Evolutionary conservation across 495 filamentous ascomycete genomes (phyloP).

Genomic region (Delitschia confertaspora): DNA sequence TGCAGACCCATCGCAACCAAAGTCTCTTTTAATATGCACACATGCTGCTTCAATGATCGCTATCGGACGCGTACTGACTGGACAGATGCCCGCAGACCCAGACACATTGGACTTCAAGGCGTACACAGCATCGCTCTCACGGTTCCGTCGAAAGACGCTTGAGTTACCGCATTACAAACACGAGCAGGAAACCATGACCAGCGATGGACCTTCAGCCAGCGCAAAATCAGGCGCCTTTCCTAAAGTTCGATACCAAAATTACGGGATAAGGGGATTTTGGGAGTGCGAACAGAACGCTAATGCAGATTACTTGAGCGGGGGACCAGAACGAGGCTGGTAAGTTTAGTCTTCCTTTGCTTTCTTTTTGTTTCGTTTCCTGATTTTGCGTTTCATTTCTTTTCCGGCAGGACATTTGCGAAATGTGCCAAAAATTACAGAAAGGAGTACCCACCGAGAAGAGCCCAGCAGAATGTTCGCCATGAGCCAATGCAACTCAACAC

Average conservation of each 20-base stretch:
- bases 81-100: slow-evolving; percentile 57
- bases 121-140: slow-evolving; percentile 76
- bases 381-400: not conserved
- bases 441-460: not conserved
- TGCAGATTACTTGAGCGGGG: slow-evolving; percentile 65
- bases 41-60: slow-evolving; percentile 86
- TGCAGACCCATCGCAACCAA: slow-evolving; percentile 41
- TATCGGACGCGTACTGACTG: slow-evolving; percentile 71
- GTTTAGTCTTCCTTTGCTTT: slow-evolving; percentile 31
- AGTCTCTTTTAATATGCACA: slow-evolving; percentile 70
- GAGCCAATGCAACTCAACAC: not conserved
- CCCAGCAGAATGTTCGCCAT: not conserved
- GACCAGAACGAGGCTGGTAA: slow-evolving; percentile 85
- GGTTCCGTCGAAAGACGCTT: slow-evolving; percentile 44
- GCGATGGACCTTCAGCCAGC: slow-evolving; percentile 23
- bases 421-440: not conserved
- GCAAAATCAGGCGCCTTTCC: slow-evolving; percentile 36
- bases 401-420: not conserved
- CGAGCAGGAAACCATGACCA: slow-evolving; percentile 4
- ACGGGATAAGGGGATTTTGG: slow-evolving; percentile 76
- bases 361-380: slow-evolving; percentile 5
- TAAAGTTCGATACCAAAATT: slow-evolving; percentile 51
- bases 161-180: slow-evolving; percentile 6
- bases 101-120: slow-evolving; percentile 70
- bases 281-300: slow-evolving; percentile 69